Conservation (phyloP, 306 rosid species). For the Delonix regia region DNA sequence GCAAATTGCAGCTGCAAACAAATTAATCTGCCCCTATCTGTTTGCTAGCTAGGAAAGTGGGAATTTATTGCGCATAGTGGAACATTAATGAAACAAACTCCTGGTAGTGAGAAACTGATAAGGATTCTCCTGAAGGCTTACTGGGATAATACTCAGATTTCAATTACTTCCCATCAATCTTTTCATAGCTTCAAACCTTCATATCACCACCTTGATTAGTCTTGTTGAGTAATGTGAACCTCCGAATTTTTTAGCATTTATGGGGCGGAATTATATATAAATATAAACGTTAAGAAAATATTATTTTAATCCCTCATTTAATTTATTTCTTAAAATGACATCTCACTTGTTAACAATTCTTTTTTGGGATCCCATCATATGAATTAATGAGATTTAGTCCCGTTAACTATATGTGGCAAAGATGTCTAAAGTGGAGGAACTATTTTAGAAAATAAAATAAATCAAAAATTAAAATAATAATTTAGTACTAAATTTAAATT, state of each 20-base stretch:
- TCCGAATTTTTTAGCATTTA: constrained; percentile 38
- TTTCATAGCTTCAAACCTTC: constrained; percentile 49
- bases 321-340: too few species aligned
- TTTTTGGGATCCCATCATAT: too few species aligned
- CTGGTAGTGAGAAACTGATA: constrained; percentile 28
- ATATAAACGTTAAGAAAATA: too few species aligned
- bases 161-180: constrained; percentile 46
- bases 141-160: constrained; percentile 44
- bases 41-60: constrained; percentile 30
- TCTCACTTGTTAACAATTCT: too few species aligned
- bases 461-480: too few species aligned
- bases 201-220: constrained; percentile 44
- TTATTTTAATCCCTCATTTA: too few species aligned
- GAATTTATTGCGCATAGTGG: constrained; percentile 44
- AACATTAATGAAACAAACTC: constrained; percentile 42
- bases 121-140: constrained; percentile 23
- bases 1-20: constrained; percentile 38
- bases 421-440: too few species aligned
- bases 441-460: too few species aligned
- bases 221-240: constrained; percentile 42
- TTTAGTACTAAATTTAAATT: too few species aligned
- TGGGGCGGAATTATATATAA: too few species aligned
- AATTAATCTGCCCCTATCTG: constrained; percentile 42
- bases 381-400: too few species aligned
- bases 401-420: too few species aligned